phyloP scores from a whole-genome alignment of 2,329 filamentous ascomycete species.

The Dactylellina leptospora region DNA sequence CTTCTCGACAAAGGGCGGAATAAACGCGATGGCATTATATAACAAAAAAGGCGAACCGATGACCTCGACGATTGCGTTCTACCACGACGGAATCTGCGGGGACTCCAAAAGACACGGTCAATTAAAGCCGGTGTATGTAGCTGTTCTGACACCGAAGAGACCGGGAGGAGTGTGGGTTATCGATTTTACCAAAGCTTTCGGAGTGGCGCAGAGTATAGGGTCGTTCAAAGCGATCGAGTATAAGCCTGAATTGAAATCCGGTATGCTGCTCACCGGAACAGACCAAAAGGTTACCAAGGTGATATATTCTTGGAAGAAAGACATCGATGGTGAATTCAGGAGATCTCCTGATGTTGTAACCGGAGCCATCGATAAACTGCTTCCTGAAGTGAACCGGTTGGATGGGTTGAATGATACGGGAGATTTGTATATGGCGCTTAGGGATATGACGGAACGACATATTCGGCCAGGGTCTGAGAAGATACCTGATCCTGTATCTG shows the following conservation, averaged over 20 bases:
- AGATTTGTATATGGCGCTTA: conserved; percentile 13
- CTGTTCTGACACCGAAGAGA: conserved; percentile 11
- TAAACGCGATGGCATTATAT: conserved; percentile 15
- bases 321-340: background rate
- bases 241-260: background rate
- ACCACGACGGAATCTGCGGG: conserved; percentile 8
- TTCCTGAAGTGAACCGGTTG: background rate
- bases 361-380: background rate
- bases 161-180: conserved; percentile 24
- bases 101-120: background rate
- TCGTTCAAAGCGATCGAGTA: conserved; percentile 25
- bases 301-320: conserved; percentile 9
- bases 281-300: background rate
- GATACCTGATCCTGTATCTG: background rate
- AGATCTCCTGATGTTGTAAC: background rate
- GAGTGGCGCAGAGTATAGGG: background rate
- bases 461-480: conserved; percentile 1
- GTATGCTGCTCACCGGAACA: background rate
- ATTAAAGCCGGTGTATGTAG: conserved; percentile 3
- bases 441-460: conserved; percentile 12
- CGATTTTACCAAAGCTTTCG: conserved; percentile 6
- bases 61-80: conserved; percentile 19
- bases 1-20: background rate
- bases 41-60: background rate
- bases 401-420: background rate